Percentiles rank a stretch among this genome's conserved stretches.
Evolutionary conservation across 495 filamentous ascomycete species (phyloP).

Genomic region (Talaromyces nanjingensis): DNA sequence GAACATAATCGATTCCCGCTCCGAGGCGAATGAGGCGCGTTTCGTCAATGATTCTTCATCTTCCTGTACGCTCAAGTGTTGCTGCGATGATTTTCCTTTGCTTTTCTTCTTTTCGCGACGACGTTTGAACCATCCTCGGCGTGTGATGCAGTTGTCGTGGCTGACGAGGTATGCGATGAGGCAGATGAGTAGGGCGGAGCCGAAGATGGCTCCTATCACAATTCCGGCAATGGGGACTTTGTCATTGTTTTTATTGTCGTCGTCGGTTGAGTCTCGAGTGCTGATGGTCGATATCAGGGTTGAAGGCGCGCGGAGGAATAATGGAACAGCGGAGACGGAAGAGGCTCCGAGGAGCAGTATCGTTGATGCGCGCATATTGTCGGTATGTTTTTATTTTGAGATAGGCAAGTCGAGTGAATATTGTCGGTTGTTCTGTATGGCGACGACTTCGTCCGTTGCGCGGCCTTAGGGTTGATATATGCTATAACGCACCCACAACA

Average conservation of each 20-base stretch:
- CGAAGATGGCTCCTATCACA: neutral
- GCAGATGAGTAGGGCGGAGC: neutral
- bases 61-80: constrained; percentile 1
- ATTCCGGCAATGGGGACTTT: constrained; percentile 1
- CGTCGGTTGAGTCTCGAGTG: neutral
- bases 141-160: constrained; percentile 6
- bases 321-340: neutral
- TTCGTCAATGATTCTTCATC: constrained; percentile 6
- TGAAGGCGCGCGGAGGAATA: neutral
- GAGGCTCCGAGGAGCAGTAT: neutral
- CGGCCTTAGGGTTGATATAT: neutral
- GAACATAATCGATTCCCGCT: constrained; percentile 24
- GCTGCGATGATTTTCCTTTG: neutral
- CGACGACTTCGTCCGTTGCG: neutral
- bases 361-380: neutral
- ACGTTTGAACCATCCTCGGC: constrained; percentile 7
- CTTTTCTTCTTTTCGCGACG: neutral
- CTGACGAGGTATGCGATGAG: constrained; percentile 6
- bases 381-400: neutral
- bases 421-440: neutral
- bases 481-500: neutral
- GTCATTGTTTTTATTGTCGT: neutral
- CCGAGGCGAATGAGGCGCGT: constrained; percentile 11
- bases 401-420: neutral
- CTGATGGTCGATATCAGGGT: neutral